These are phyloP conservation scores for Astragalus membranaceus DNA, from an alignment of 306 rosid species.

Conservation along the genomic window DNA sequence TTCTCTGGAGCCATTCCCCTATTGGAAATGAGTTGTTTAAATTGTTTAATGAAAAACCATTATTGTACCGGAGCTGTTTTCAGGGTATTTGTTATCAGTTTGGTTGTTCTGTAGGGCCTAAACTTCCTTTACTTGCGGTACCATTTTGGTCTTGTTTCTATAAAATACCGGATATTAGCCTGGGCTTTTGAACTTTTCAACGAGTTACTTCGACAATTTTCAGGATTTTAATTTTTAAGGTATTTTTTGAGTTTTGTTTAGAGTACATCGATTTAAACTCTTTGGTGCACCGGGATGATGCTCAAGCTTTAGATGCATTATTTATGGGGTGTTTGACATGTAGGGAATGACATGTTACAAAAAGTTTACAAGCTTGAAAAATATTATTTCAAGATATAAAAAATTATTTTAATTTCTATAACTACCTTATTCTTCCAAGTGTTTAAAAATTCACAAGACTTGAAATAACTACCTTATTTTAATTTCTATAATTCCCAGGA, in stretches of 20 bases:
- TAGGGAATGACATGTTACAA: too few relatives aligned
- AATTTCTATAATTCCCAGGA: too few relatives aligned
- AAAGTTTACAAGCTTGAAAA: too few relatives aligned
- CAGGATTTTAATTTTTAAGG: too few relatives aligned
- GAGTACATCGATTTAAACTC: neutral
- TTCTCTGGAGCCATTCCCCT: neutral
- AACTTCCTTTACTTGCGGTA: neutral
- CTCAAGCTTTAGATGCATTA: too few relatives aligned
- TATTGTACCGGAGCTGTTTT: constrained; percentile 13
- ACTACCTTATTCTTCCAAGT: too few relatives aligned
- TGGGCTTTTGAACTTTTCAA: neutral
- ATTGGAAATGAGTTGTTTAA: neutral
- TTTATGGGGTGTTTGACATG: too few relatives aligned
- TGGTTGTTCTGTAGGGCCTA: constrained; percentile 6
- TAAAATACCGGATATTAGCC: neutral
- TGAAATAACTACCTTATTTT: too few relatives aligned
- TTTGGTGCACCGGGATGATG: too few relatives aligned
- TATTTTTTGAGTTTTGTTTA: neutral
- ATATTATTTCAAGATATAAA: too few relatives aligned
- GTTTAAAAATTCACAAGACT: too few relatives aligned
- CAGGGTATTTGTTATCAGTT: neutral
- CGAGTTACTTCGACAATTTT: neutral
- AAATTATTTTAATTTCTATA: too few relatives aligned
- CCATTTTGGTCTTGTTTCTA: neutral
- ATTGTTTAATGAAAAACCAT: constrained; percentile 14